Evolutionary conservation across 176 grass and related monocot genomes (phyloP).

Genomic region (Oryza longistaminata): DNA sequence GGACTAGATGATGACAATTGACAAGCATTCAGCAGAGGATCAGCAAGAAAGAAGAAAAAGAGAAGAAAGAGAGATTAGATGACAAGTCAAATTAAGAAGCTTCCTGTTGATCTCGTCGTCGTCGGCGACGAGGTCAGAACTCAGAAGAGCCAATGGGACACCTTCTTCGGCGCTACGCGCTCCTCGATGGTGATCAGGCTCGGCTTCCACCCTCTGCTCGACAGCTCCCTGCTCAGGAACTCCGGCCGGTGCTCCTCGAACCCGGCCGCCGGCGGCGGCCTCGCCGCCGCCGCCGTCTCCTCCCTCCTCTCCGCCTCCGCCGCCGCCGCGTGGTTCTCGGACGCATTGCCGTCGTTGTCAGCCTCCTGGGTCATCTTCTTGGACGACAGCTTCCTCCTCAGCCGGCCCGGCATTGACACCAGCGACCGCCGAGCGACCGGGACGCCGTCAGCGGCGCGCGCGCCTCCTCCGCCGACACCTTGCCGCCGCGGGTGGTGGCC

Average conservation of each 20-base stretch:
- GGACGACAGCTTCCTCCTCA: slow-evolving; percentile 42
- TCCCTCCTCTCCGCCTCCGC: neutral
- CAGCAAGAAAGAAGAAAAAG: too few relatives aligned
- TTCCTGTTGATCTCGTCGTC: neutral
- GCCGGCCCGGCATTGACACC: slow-evolving; percentile 45
- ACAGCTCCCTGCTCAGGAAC: slow-evolving; percentile 75
- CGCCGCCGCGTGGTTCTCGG: neutral
- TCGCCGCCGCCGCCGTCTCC: neutral
- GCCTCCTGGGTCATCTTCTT: slow-evolving; percentile 16
- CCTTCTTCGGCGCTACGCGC: slow-evolving; percentile 58
- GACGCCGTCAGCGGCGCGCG: slow-evolving; percentile 57
- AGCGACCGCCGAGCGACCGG: slow-evolving; percentile 51
- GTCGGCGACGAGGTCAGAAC: slow-evolving; percentile 36
- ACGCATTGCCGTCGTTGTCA: neutral
- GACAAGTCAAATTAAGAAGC: slow-evolving; percentile 33
- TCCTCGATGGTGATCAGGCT: slow-evolving; percentile 82
- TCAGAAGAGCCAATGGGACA: slow-evolving; percentile 84
- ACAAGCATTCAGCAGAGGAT: neutral
- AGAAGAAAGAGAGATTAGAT: neutral
- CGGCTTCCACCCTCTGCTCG: slow-evolving; percentile 86
- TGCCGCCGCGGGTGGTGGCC: slow-evolving; percentile 56
- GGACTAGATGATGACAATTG: neutral
- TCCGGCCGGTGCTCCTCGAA: slow-evolving; percentile 61
- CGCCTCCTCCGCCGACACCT: slow-evolving; percentile 70
- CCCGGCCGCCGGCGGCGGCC: slow-evolving; percentile 10